These are phyloP conservation scores for Alternaria sp. DNA, from an alignment of 2,329 filamentous ascomycete genomes.

Conservation along the genomic window DNA sequence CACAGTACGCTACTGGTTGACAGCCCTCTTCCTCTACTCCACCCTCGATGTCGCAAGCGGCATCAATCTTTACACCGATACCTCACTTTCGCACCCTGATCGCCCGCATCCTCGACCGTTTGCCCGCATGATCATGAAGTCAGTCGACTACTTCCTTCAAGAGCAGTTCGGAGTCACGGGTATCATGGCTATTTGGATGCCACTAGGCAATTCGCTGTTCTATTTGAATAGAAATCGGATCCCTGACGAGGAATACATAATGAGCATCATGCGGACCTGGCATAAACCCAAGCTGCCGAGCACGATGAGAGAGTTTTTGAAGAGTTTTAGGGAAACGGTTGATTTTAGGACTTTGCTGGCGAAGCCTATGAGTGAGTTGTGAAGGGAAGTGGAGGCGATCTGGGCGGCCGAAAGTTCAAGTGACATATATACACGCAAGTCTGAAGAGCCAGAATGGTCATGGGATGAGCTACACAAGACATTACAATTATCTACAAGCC, in stretches of 20 bases:
- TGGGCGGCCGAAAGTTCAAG: accelerated
- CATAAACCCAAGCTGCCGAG: conserved; percentile 22
- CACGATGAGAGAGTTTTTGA: conserved; percentile 28
- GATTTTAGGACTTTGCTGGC: conserved; percentile 3
- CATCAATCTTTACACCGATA: conserved; percentile 12
- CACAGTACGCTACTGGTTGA: conserved; percentile 34
- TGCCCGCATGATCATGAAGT: conserved; percentile 31
- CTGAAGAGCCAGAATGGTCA: no score
- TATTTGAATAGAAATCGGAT: conserved; percentile 20
- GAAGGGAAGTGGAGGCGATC: background rate
- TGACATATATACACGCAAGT: background rate
- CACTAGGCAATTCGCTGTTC: conserved; percentile 27
- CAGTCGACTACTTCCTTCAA: conserved; percentile 32
- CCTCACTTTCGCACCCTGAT: conserved; percentile 9
- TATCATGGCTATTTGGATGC: conserved; percentile 25
- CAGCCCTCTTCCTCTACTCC: conserved; percentile 28
- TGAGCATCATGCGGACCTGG: conserved; percentile 18
- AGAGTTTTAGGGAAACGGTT: conserved; percentile 21
- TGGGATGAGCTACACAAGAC: background rate
- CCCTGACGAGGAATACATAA: conserved; percentile 21
- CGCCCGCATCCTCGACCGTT: conserved; percentile 30
- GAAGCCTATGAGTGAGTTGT: background rate
- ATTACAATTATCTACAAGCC: background rate
- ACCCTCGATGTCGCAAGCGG: conserved; percentile 20
- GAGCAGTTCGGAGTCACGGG: conserved; percentile 28